Percentiles rank a stretch among this genome's conserved stretches.
These are phyloP conservation scores for Ceratobasidium sp. DNA, from an alignment of 1,284 basidiomycete genomes.

Conservation along the genomic window DNA sequence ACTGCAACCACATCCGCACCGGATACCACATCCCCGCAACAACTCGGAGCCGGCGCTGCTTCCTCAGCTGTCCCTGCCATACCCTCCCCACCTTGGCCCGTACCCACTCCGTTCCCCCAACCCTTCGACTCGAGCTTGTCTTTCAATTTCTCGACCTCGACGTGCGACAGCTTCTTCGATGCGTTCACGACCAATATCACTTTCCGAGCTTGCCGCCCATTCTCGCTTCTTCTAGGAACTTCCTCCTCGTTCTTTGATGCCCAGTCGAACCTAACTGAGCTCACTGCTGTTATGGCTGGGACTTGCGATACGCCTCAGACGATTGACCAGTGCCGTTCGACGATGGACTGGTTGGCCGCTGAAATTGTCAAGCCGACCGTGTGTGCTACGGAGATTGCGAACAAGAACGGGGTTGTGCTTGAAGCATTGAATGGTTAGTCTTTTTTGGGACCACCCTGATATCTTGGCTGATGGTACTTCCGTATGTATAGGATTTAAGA, in stretches of 20 bases:
- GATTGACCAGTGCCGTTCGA: conserved; percentile 44
- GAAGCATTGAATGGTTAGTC: conserved; percentile 48
- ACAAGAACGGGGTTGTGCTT: conserved; percentile 46
- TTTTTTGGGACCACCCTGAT: neutral
- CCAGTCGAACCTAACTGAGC: conserved; percentile 54
- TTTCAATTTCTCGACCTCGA: conserved; percentile 53
- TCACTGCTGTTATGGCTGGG: conserved; percentile 55
- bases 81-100: conserved; percentile 49
- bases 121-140: conserved; percentile 58
- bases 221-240: conserved; percentile 57
- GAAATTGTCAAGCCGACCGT: conserved; percentile 47
- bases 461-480: neutral
- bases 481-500: conserved; percentile 47
- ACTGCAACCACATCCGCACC: conserved; percentile 10
- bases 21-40: conserved; percentile 8
- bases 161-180: conserved; percentile 56
- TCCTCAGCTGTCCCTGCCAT: conserved; percentile 50
- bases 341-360: conserved; percentile 48
- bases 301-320: conserved; percentile 46
- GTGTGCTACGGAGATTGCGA: conserved; percentile 49
- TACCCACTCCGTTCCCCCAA: conserved; percentile 55
- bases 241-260: conserved; percentile 55
- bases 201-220: conserved; percentile 58
- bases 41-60: conserved; percentile 15
- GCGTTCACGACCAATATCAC: conserved; percentile 54